Conservation (phyloP, 441 rosid genomes). For the Erodium moschatum region DNA sequence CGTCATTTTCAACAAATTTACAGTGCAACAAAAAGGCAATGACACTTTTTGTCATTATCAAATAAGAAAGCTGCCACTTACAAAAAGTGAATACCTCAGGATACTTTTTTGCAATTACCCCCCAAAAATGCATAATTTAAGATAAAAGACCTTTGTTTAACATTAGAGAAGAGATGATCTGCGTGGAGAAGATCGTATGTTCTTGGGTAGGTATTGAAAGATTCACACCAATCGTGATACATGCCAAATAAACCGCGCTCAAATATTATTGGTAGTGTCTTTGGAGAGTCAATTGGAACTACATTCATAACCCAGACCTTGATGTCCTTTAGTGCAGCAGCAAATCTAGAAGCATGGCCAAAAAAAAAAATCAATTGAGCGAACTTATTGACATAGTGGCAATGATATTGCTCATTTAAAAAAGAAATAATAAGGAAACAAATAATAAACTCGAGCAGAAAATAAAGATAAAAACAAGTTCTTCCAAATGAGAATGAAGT, state of each 20-base stretch:
- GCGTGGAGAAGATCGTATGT: constrained; percentile 84
- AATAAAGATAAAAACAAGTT: background rate
- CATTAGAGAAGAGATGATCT: constrained; percentile 87
- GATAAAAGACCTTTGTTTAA: constrained; percentile 58
- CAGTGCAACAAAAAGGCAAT: too few species aligned
- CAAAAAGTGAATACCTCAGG: too few species aligned
- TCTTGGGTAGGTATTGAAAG: constrained; percentile 86
- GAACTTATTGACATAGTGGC: background rate
- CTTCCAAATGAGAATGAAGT: background rate
- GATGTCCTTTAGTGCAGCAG: constrained; percentile 71
- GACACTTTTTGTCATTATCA: too few species aligned
- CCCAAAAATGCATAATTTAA: too few species aligned
- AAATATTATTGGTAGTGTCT: constrained; percentile 78
- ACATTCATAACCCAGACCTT: constrained; percentile 78
- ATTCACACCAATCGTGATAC: constrained; percentile 93
- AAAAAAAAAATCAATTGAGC: background rate
- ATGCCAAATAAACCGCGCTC: constrained; percentile 87
- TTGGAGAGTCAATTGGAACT: constrained; percentile 70
- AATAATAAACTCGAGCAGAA: background rate
- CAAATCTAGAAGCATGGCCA: constrained; percentile 43
- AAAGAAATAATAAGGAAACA: background rate
- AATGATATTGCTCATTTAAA: background rate
- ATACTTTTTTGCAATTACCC: too few species aligned
- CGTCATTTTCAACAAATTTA: too few species aligned
- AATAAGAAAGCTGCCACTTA: too few species aligned